These are phyloP conservation scores for Fusarium nelsonii DNA, from an alignment of 2,329 filamentous ascomycete genomes.

Conservation along the genomic window DNA sequence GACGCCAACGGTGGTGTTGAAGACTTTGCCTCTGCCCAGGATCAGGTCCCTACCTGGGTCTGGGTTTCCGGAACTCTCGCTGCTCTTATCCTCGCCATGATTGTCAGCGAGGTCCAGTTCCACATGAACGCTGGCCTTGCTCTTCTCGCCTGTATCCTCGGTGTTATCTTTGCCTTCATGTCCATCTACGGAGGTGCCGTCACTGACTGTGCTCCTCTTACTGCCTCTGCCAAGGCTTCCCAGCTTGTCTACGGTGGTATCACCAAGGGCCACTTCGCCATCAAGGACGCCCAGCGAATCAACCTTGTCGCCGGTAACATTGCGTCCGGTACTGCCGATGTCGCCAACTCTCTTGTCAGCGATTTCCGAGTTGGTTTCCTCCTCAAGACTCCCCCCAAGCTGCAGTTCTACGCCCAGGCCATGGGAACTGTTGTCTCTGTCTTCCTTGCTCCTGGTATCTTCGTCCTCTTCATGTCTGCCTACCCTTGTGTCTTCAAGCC, in stretches of 20 bases:
- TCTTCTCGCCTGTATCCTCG: slow-evolving; percentile 66
- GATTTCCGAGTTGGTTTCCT: slow-evolving; percentile 78
- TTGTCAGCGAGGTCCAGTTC: slow-evolving; percentile 65
- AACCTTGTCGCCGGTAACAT: slow-evolving; percentile 74
- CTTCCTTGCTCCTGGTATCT: slow-evolving; percentile 75
- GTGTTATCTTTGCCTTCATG: slow-evolving; percentile 70
- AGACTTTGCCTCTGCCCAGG: slow-evolving; percentile 56
- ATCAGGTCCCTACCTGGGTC: slow-evolving; percentile 67
- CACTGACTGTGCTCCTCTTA: slow-evolving; percentile 70
- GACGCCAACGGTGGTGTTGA: slow-evolving; percentile 52
- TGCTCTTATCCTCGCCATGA: slow-evolving; percentile 64
- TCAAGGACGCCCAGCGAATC: slow-evolving; percentile 69
- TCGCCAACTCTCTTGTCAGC: slow-evolving; percentile 65
- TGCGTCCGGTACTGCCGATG: slow-evolving; percentile 67
- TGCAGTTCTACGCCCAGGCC: slow-evolving; percentile 75
- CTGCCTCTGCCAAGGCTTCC: slow-evolving; percentile 75
- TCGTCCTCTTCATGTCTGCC: slow-evolving; percentile 74
- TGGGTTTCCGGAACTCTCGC: slow-evolving; percentile 61
- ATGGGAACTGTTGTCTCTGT: slow-evolving; percentile 73
- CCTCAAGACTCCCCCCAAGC: slow-evolving; percentile 71
- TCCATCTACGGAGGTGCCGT: slow-evolving; percentile 64
- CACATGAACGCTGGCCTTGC: slow-evolving; percentile 69
- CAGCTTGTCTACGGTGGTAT: slow-evolving; percentile 76
- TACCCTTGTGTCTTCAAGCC: slow-evolving; percentile 74
- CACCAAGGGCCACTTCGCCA: slow-evolving; percentile 65